Evolutionary conservation across 2,329 filamentous ascomycete species (phyloP), one percentile per base, ranked within the genome.

Genomic region (Colletotrichum truncatum): DNA sequence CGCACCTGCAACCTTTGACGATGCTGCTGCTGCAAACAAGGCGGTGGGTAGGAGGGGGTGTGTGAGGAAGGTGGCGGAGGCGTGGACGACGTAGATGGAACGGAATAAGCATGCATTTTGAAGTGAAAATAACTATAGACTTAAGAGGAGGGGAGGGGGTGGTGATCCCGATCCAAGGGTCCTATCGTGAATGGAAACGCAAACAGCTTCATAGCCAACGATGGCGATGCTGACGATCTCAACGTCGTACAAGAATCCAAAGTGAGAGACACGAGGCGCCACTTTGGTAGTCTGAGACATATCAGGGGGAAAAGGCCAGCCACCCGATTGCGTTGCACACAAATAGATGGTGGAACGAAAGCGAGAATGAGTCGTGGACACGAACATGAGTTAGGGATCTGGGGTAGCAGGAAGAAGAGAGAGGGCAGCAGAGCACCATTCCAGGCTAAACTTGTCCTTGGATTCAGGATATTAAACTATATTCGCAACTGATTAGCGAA

Each of bases 401-500:
- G 10, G 14, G 18, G 39, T 30, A n/a, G 25, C 21, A n/a, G 16
- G 25, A 61, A 12, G 25, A 11, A 12, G 8, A 54, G 41, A 16
- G 39, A 25, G n/a, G 18, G 2, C 7, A n/a, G 12, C 6, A 18
- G 23, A 41, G 6, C 6, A 14, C 41, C 14, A 30, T 49, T 39
- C 11, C 23, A 14, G 34, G 51, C 16, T 6, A 54, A 25, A 11
- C 59, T 51, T 36, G 28, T 62, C 45, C 34, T 63, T 63, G 21
- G 34, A 56, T 66, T 39, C 48, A 18, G 48, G 36, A 45, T 66
- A 66, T 63, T 66, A 66, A 63, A 51, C 58, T 63, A 65, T 58
- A 26, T 56, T 18, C 34, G 57, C 48, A 32, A 49, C n/a, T 6
- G 8, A 43, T 25, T 53, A 49, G 51, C 41, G 36, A 21, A 28